Percentiles rank a stretch among this genome's conserved stretches.
phyloP scores from a whole-genome alignment of 768 basidiomycete species.

The Pleurotus platypus region DNA sequence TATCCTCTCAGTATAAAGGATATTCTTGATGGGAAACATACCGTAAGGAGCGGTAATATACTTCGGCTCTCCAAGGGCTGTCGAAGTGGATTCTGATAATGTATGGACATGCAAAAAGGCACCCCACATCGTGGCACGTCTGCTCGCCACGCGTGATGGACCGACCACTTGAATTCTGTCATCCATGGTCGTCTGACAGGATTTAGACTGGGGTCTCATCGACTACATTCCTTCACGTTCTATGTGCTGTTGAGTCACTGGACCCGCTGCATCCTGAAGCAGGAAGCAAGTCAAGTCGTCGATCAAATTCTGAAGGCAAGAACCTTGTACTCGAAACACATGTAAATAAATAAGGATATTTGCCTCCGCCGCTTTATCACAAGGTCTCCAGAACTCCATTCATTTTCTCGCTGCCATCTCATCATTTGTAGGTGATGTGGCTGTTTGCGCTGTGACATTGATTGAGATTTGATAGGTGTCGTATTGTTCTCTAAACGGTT shows the following conservation, averaged over 20 bases:
- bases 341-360: not conserved
- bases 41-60: no score
- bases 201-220: no score
- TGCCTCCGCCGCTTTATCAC: not conserved
- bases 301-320: no score
- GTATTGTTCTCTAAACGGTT: slow-evolving; percentile 4
- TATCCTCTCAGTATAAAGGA: no score
- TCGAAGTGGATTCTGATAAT: no score
- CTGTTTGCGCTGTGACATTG: not conserved
- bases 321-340: not conserved
- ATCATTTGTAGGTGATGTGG: not conserved
- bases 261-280: no score
- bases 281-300: no score
- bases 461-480: slow-evolving; percentile 1
- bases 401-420: not conserved
- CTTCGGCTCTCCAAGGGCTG: no score
- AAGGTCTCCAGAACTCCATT: not conserved
- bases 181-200: no score
- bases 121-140: slow-evolving; percentile 1
- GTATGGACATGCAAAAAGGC: not conserved
- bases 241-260: no score
- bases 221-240: no score
- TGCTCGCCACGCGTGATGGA: not conserved
- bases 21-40: no score
- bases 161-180: not conserved